phyloP scores from a whole-genome alignment of 352 stramenopile genomes.

The Plasmopara muralis region DNA sequence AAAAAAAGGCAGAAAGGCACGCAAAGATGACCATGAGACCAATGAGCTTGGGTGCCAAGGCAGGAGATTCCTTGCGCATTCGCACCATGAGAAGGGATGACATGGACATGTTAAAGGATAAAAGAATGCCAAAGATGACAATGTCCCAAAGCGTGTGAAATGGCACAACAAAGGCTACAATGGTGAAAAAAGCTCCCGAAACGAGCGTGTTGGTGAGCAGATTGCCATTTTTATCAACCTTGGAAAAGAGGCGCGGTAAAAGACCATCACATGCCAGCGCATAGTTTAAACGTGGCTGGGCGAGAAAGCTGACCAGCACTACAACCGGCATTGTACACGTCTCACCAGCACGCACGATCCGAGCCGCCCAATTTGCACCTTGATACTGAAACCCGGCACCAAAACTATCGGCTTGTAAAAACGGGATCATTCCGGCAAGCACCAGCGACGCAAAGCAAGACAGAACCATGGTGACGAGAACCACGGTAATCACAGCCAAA shows the following conservation, averaged over 20 bases:
- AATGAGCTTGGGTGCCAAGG: slow-evolving; percentile 37
- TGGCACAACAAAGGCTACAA: slow-evolving; percentile 63
- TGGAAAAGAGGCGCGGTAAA: slow-evolving; percentile 87
- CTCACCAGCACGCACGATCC: slow-evolving; percentile 23
- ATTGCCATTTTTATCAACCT: slow-evolving; percentile 74
- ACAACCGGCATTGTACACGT: slow-evolving; percentile 72
- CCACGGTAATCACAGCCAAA: slow-evolving; percentile 70
- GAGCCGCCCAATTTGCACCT: slow-evolving; percentile 43
- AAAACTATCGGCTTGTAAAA: slow-evolving; percentile 32
- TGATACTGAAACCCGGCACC: slow-evolving; percentile 37
- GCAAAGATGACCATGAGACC: slow-evolving; percentile 28
- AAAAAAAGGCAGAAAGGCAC: slow-evolving; percentile 49
- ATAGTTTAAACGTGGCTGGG: slow-evolving; percentile 91
- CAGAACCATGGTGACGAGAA: slow-evolving; percentile 69
- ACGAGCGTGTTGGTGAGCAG: slow-evolving; percentile 74
- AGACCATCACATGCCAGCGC: slow-evolving; percentile 91
- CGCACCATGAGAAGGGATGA: slow-evolving; percentile 64
- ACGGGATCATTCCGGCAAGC: slow-evolving; percentile 75
- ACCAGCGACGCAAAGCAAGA: slow-evolving; percentile 73
- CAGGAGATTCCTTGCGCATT: slow-evolving; percentile 46
- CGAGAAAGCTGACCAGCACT: slow-evolving; percentile 90
- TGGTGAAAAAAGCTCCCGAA: slow-evolving; percentile 53
- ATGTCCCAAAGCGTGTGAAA: slow-evolving; percentile 84
- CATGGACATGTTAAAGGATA: slow-evolving; percentile 86
- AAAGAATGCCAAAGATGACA: slow-evolving; percentile 82